Base-by-base conservation (phyloP, 1,284 basidiomycete genomes). In the Boletus albobrunnescens region DNA sequence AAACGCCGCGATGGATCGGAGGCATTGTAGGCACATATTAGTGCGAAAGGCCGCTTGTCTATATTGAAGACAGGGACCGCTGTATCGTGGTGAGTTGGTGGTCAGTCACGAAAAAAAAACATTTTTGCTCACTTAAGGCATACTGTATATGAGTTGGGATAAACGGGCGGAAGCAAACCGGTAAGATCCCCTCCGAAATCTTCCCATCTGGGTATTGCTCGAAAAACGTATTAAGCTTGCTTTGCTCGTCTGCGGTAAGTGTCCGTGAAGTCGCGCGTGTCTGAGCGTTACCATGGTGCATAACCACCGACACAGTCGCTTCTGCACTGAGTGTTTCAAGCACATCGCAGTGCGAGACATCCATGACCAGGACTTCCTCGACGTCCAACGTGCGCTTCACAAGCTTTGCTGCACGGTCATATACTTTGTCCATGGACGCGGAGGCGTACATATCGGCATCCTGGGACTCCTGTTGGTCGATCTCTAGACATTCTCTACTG, bases 51-150 rank as follows among this genome's bases (percentile, higher is more conserved):
- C 46, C 87, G 83, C 68, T 93, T 91, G 71, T 96, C 91, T 46
- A 96, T 84, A 53, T 94, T 94, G 67, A 91, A 94, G 41, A 97
- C 88, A 1, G 94, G 94, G 16, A 95, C 90, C 44, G 82, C 88
- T 90, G 45, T 48, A 43, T 44, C 30, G 11, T 30, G 35, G 27
- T 45, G 19, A 49, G 53, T 53, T 26, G 26, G 36, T 22, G 33
- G 37, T 35, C 44, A 16, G 37, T 3, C 32, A 32, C 22, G 7
- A 27, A 36, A 33, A 9, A 16, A 36, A 36, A 9, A 16, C 36
- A 6, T 36, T 9, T 16, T 19, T 11, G 68, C 84, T 68, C 60
- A 90, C 88, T 82, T 57, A 95, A 75, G 9, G 88, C 89, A 68
- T 91, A 94, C 57, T 92, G 85, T 55, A 93, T 83, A 45, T 81